Evolutionary conservation across 1,284 basidiomycete genomes (phyloP).

Genomic region (Ganoderma resinaceum): DNA sequence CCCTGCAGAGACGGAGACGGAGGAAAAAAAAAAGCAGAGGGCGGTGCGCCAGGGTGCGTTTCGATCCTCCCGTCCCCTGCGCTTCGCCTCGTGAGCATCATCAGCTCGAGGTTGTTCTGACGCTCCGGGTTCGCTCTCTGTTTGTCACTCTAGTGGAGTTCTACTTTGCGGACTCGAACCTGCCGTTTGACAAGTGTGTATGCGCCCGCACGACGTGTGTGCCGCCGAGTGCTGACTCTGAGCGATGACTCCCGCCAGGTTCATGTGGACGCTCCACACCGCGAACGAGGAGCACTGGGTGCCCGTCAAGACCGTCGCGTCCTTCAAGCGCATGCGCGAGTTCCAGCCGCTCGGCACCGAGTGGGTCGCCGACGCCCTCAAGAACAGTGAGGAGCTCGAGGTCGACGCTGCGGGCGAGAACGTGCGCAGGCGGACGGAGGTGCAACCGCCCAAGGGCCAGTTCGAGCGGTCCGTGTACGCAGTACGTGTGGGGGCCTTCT

Average conservation of each 20-base stretch:
- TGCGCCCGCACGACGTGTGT: background rate
- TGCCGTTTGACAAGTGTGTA: constrained; percentile 90
- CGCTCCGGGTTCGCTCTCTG: background rate
- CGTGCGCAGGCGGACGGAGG: constrained; percentile 76
- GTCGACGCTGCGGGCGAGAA: constrained; percentile 79
- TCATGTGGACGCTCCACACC: constrained; percentile 92
- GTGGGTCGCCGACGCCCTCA: constrained; percentile 74
- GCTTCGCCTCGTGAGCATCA: background rate
- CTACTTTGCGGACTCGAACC: constrained; percentile 96
- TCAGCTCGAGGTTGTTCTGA: background rate
- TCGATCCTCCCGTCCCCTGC: background rate
- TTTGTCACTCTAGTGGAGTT: constrained; percentile 79
- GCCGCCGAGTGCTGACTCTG: background rate
- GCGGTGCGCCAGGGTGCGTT: constrained; percentile 57
- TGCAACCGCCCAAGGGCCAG: constrained; percentile 76
- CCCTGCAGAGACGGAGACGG: constrained; percentile 5
- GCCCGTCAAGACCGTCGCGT: constrained; percentile 85
- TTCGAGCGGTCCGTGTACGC: constrained; percentile 87
- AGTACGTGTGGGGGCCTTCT: constrained; percentile 55
- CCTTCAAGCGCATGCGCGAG: constrained; percentile 96
- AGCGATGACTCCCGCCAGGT: constrained; percentile 57
- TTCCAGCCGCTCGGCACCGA: constrained; percentile 64
- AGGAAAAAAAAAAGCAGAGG: constrained; percentile 46
- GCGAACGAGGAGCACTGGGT: constrained; percentile 90
- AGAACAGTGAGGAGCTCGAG: constrained; percentile 73